These are phyloP conservation scores for Monilinia polystroma DNA, from an alignment of 2,329 filamentous ascomycete genomes.

Conservation along the genomic window DNA sequence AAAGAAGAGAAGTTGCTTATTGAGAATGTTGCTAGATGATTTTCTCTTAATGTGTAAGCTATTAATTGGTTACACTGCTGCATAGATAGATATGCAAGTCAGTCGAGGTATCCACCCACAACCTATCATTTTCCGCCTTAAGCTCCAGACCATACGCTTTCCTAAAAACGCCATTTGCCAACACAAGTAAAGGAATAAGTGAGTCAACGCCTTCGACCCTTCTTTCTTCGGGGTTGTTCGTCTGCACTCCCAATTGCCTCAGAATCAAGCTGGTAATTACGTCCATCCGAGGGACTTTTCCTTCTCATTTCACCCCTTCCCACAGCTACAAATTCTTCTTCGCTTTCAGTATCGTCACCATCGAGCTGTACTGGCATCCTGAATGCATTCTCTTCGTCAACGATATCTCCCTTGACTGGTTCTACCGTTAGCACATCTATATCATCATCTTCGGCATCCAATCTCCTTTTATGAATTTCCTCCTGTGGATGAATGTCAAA, in stretches of 20 bases:
- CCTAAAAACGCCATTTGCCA: neutral
- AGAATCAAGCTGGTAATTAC: conserved; percentile 63
- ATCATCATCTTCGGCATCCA: conserved; percentile 90
- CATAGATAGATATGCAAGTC: conserved; percentile 23
- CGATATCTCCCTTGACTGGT: conserved; percentile 59
- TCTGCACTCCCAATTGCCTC: conserved; percentile 45
- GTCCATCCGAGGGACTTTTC: conserved; percentile 74
- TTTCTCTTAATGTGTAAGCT: conserved; percentile 22
- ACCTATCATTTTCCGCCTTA: conserved; percentile 9
- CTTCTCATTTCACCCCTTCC: conserved; percentile 81
- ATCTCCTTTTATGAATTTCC: conserved; percentile 84
- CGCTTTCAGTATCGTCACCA: conserved; percentile 89
- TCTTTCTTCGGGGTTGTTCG: conserved; percentile 40
- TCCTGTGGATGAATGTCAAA: conserved; percentile 97
- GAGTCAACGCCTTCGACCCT: conserved; percentile 30
- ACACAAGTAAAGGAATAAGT: neutral
- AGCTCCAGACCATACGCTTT: conserved; percentile 13
- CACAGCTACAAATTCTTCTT: conserved; percentile 76
- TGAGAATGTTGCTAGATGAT: conserved; percentile 14
- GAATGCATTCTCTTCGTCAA: conserved; percentile 62
- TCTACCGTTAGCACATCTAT: conserved; percentile 85
- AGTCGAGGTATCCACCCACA: conserved; percentile 17
- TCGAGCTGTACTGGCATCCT: conserved; percentile 92
- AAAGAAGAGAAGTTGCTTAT: conserved; percentile 16
- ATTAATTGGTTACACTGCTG: conserved; percentile 21